Evolutionary conservation across 2,329 filamentous ascomycete genomes (phyloP).

Genomic region (Colletotrichum godetiae): DNA sequence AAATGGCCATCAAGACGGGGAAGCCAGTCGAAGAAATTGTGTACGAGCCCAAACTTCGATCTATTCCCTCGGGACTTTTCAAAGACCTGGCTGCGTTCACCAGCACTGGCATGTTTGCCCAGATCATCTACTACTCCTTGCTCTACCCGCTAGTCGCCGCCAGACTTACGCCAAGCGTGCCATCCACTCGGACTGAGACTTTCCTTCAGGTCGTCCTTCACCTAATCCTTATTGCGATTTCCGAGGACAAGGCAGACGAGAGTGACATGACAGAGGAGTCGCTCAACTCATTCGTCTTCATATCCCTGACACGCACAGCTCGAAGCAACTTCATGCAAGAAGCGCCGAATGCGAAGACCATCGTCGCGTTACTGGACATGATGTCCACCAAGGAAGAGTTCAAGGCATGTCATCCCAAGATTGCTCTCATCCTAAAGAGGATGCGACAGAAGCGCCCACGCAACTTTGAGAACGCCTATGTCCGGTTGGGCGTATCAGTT

Average conservation of each 20-base stretch:
- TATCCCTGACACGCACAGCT: constrained; percentile 74
- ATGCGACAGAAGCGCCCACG: constrained; percentile 85
- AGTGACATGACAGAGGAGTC: constrained; percentile 59
- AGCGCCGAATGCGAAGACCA: constrained; percentile 68
- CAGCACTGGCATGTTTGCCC: constrained; percentile 84
- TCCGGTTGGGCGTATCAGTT: constrained; percentile 72
- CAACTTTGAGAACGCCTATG: constrained; percentile 77
- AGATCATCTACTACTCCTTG: constrained; percentile 89
- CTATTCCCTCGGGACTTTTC: constrained; percentile 83
- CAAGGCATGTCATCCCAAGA: constrained; percentile 86
- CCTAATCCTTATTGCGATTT: constrained; percentile 83
- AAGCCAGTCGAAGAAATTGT: constrained; percentile 86
- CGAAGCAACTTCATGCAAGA: constrained; percentile 71
- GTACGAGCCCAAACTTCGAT: constrained; percentile 86
- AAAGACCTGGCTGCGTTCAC: constrained; percentile 82
- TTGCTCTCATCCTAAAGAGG: constrained; percentile 82
- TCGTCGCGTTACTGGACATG: constrained; percentile 72
- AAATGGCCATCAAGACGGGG: constrained; percentile 88
- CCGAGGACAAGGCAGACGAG: constrained; percentile 79
- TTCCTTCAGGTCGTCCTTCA: constrained; percentile 94
- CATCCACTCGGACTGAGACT: constrained; percentile 85
- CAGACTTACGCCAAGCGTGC: constrained; percentile 78
- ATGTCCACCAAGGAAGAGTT: constrained; percentile 78
- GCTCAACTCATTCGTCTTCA: constrained; percentile 76
- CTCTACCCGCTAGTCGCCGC: constrained; percentile 81